A percentile compares a stretch with the other conserved stretches of the same genome.
phyloP scores from a whole-genome alignment of 2,329 filamentous ascomycete species.

The Aureobasidium mangrovei region DNA sequence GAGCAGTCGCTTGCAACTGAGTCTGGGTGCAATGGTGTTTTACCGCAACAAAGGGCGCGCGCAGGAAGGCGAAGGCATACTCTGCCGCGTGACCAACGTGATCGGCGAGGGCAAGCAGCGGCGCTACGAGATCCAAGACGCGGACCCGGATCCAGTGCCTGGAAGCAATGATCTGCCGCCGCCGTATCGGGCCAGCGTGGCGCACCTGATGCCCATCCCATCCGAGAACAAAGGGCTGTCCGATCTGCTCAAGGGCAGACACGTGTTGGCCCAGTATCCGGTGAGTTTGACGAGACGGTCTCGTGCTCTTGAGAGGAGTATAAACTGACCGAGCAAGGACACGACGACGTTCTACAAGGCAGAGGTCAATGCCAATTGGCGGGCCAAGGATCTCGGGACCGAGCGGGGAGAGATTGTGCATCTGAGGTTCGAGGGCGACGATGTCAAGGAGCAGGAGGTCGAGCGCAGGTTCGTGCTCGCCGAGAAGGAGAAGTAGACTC shows the following conservation, averaged over 20 bases:
- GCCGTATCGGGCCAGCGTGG: slow-evolving; percentile 39
- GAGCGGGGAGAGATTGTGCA: slow-evolving; percentile 30
- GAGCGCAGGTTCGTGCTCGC: slow-evolving; percentile 42
- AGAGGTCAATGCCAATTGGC: slow-evolving; percentile 38
- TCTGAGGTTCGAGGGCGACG: slow-evolving; percentile 41
- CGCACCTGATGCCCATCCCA: slow-evolving; percentile 39
- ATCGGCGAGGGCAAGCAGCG: slow-evolving; percentile 46
- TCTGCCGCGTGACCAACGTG: slow-evolving; percentile 43
- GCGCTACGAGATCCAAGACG: slow-evolving; percentile 45
- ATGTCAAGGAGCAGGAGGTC: slow-evolving; percentile 38
- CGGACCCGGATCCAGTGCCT: slow-evolving; percentile 35
- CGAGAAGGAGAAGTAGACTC: slow-evolving; percentile 20
- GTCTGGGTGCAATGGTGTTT: slow-evolving; percentile 41
- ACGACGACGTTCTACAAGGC: slow-evolving; percentile 48
- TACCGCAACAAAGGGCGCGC: slow-evolving; percentile 36
- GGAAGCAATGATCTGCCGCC: slow-evolving; percentile 20
- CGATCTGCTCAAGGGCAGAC: slow-evolving; percentile 33
- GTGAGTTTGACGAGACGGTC: background rate
- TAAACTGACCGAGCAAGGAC: slow-evolving; percentile 18
- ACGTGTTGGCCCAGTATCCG: slow-evolving; percentile 43
- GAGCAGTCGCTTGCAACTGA: slow-evolving; percentile 25
- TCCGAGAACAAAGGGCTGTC: slow-evolving; percentile 32
- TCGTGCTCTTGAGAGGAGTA: background rate
- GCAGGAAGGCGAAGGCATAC: slow-evolving; percentile 42
- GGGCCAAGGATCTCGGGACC: slow-evolving; percentile 26